phyloP scores from a whole-genome alignment of 768 basidiomycete species.

The Gymnopilus junonius region DNA sequence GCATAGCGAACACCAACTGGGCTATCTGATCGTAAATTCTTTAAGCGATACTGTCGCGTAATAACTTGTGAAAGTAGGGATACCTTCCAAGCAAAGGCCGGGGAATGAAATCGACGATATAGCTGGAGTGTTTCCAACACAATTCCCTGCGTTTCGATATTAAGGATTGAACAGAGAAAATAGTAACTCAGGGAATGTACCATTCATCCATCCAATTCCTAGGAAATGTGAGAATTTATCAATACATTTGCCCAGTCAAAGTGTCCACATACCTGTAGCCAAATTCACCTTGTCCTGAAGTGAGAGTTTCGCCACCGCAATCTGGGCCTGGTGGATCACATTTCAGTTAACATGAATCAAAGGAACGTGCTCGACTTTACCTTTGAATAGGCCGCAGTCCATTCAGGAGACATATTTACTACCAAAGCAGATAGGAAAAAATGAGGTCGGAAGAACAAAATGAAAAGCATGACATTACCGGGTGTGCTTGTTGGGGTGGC shows the following conservation, averaged over 20 bases:
- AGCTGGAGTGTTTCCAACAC: constrained; percentile 55
- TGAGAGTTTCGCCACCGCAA: constrained; percentile 53
- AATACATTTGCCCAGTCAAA: background rate
- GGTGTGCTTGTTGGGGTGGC: constrained; percentile 23
- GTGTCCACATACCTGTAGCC: constrained; percentile 47
- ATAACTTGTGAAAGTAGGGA: background rate
- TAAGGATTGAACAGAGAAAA: background rate
- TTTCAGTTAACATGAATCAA: background rate
- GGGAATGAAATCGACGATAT: constrained; percentile 51
- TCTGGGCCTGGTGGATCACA: constrained; percentile 40
- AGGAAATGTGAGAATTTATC: background rate
- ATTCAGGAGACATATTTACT: constrained; percentile 53
- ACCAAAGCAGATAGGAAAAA: background rate
- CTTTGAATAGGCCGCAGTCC: constrained; percentile 58
- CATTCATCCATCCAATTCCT: constrained; percentile 50
- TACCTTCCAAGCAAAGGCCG: constrained; percentile 55
- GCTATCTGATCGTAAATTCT: constrained; percentile 33
- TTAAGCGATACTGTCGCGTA: background rate
- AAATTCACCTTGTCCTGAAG: constrained; percentile 61
- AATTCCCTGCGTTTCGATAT: constrained; percentile 33
- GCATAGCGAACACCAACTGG: constrained; percentile 55
- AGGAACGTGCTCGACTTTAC: constrained; percentile 24
- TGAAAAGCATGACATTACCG: constrained; percentile 7
- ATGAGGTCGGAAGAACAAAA: no score
- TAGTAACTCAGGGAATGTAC: constrained; percentile 18